These are phyloP conservation scores for Schizochytrium sp. DNA, from an alignment of 108 stramenopile genomes.

Conservation along the genomic window DNA sequence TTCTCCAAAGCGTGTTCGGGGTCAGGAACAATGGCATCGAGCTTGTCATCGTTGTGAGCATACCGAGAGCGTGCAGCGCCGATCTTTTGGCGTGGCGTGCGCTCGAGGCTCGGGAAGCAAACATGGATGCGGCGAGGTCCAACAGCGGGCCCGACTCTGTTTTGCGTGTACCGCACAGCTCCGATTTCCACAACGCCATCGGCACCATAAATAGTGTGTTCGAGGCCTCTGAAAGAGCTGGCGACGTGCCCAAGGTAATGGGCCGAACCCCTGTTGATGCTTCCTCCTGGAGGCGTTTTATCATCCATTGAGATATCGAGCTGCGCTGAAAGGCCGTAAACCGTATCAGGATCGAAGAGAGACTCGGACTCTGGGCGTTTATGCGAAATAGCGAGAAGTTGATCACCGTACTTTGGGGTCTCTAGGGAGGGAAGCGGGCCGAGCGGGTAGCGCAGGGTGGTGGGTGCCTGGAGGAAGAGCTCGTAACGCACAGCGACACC, in stretches of 20 bases:
- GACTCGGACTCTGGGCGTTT: background rate
- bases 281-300: background rate
- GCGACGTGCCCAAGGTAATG: background rate
- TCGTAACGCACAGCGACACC: constrained; percentile 35
- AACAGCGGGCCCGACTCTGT: constrained; percentile 29
- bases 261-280: background rate
- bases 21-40: constrained; percentile 25
- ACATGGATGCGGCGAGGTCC: constrained; percentile 54
- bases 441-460: constrained; percentile 58
- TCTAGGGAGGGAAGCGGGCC: constrained; percentile 48
- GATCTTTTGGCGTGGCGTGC: background rate
- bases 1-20: background rate
- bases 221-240: constrained; percentile 49
- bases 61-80: background rate
- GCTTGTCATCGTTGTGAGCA: background rate
- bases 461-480: constrained; percentile 44
- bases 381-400: constrained; percentile 43
- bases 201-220: constrained; percentile 15
- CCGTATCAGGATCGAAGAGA: background rate
- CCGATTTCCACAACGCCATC: background rate
- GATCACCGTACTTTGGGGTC: constrained; percentile 40
- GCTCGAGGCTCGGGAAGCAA: constrained; percentile 36
- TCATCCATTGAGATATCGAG: constrained; percentile 54
- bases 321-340: background rate
- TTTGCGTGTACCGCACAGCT: constrained; percentile 57